Evolutionary conservation across 257 asterid species (phyloP), one percentile per base, ranked within the genome.

Genomic region (Orobanche coerulescens): DNA sequence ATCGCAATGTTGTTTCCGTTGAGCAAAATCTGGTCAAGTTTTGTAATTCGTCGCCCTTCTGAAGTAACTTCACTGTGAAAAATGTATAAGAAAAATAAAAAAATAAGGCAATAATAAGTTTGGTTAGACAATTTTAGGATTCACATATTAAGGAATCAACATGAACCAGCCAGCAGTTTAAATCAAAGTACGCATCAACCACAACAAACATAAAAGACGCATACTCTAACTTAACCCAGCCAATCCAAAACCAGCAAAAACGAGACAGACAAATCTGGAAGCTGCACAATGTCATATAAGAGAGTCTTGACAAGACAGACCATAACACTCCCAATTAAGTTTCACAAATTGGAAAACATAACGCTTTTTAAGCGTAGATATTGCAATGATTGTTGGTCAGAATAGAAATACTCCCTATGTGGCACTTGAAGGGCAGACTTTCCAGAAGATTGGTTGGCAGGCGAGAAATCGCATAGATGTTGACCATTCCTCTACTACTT

Each of bases 1-100:
- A 84, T 84, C 2, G 95, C 95, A 69, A 86, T 86, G 73, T 86
- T 84, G 80, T 86, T 86, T 47, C 95, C 93, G 13, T 86, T 86
- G 16, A 84, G 94, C 68, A 86, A 65, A 47, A 86, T 86, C 71
- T 86, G 95, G 60, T 86, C 95, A 57, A 86, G 80, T 73, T 80
- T 84, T 79, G 95, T 86, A 36, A 86, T 70, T 3, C 93, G 68
- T 33, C 89, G 80, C 15, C 95, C 95, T 78, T 86, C 95, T 2
- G 93, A 65, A 56, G 95, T 86, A 57, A 84, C 84, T 71, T 86
- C 95, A 66, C 95, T 84, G 84, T 8, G 74, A 59, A 42, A 18
- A 26, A n/a, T n/a, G n/a, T n/a, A n/a, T n/a, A n/a, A n/a, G n/a
- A n/a, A n/a, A n/a, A n/a, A n/a, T n/a, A n/a, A n/a, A n/a, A n/a